These are phyloP conservation scores for Malus hybrid DNA, from an alignment of 331 rosid genomes.

Conservation along the genomic window DNA sequence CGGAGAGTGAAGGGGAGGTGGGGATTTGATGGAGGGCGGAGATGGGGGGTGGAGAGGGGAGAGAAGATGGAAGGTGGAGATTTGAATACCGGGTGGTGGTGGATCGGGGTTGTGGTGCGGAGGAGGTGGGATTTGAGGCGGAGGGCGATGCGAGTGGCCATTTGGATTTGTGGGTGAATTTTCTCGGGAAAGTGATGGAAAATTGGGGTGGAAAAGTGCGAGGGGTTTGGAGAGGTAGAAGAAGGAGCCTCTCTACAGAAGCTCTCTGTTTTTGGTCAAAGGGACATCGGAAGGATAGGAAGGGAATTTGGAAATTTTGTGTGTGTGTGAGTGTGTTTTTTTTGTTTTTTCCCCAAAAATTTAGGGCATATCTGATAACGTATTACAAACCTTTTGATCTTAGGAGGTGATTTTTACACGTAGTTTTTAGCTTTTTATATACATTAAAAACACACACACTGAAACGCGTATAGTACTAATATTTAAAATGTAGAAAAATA, in stretches of 20 bases:
- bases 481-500: too few relatives aligned
- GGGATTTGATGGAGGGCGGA: not conserved
- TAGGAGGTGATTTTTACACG: too few relatives aligned
- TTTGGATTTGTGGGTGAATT: conserved; percentile 2
- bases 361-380: too few relatives aligned
- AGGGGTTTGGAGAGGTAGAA: not conserved
- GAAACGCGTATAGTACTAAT: too few relatives aligned
- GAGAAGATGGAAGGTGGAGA: conserved; percentile 13
- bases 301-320: not conserved
- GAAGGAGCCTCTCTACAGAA: not conserved
- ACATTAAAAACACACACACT: too few relatives aligned
- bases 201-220: not conserved
- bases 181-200: not conserved
- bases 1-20: conserved; percentile 28
- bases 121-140: conserved; percentile 57
- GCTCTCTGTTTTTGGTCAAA: not conserved
- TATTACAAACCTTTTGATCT: too few relatives aligned
- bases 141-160: conserved; percentile 60
- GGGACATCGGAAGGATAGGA: not conserved
- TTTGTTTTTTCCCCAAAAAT: too few relatives aligned
- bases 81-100: conserved; percentile 11
- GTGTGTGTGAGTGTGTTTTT: too few relatives aligned
- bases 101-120: conserved; percentile 19
- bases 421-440: too few relatives aligned
- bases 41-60: conserved; percentile 8